These are phyloP conservation scores for Erigeron philadelphicus DNA, from an alignment of 140 eudicot species.

Conservation along the genomic window DNA sequence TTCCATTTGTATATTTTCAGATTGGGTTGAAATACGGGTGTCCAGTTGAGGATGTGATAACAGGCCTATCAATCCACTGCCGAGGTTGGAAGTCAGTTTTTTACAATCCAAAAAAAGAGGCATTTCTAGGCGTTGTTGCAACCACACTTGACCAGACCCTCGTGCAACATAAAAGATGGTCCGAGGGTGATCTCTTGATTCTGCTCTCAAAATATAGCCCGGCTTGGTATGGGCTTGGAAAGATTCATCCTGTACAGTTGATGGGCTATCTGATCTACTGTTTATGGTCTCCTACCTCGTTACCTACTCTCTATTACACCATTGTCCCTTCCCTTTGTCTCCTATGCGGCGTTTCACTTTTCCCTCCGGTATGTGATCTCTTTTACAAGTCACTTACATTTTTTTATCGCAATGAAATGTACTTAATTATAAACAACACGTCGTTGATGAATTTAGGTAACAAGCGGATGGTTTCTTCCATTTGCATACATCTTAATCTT, in stretches of 20 bases:
- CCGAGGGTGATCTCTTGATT: slow-evolving; percentile 72
- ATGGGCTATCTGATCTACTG: slow-evolving; percentile 58
- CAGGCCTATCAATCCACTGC: slow-evolving; percentile 77
- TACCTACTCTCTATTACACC: slow-evolving; percentile 59
- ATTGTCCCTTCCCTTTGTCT: slow-evolving; percentile 70
- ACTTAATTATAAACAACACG: background rate
- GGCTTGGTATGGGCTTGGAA: slow-evolving; percentile 59
- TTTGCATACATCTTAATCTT: slow-evolving; percentile 47
- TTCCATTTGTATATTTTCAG: slow-evolving; percentile 31
- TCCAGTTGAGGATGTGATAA: slow-evolving; percentile 80
- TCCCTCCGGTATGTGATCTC: slow-evolving; percentile 52
- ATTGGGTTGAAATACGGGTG: slow-evolving; percentile 81
- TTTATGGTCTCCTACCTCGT: slow-evolving; percentile 66
- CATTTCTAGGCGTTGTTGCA: slow-evolving; percentile 62
- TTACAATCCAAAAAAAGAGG: slow-evolving; percentile 51
- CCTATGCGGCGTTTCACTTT: slow-evolving; percentile 51
- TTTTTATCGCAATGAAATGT: background rate
- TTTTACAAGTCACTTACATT: too few relatives aligned
- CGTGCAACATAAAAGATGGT: slow-evolving; percentile 87
- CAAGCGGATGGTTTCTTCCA: slow-evolving; percentile 68
- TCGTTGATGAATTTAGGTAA: slow-evolving; percentile 33
- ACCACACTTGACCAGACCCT: slow-evolving; percentile 63
- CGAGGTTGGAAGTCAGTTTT: slow-evolving; percentile 85
- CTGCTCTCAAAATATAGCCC: slow-evolving; percentile 72
- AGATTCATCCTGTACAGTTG: slow-evolving; percentile 43